A percentile compares a stretch with the other conserved stretches of the same genome.
phyloP scores from a whole-genome alignment of 345 rosid genomes.

The Salix koriyanagi region DNA sequence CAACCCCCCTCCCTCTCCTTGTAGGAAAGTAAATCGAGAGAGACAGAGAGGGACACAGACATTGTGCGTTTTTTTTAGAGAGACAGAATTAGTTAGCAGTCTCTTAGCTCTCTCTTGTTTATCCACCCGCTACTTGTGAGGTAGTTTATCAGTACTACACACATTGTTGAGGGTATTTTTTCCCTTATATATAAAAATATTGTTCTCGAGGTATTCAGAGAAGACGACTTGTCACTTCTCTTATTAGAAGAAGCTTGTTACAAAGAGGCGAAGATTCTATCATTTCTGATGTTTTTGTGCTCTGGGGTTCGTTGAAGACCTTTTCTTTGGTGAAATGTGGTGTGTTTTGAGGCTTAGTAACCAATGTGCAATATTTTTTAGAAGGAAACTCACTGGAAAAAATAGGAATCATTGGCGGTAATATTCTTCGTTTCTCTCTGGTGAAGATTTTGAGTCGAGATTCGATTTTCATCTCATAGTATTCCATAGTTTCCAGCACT shows the following conservation, averaged over 20 bases:
- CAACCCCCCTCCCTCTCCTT: background rate
- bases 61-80: background rate
- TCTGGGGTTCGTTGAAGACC: background rate
- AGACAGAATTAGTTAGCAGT: background rate
- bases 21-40: background rate
- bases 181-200: background rate
- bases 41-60: background rate
- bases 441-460: constrained; percentile 12
- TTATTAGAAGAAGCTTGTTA: background rate
- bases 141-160: background rate
- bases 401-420: background rate
- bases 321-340: background rate
- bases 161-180: background rate
- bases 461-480: constrained; percentile 1
- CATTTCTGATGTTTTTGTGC: background rate
- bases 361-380: background rate
- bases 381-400: background rate
- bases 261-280: background rate
- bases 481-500: background rate
- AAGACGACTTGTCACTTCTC: background rate
- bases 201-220: background rate
- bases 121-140: background rate
- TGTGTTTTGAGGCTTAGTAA: background rate
- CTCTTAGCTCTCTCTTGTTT: background rate
- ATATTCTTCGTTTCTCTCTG: constrained; percentile 14